Percentiles rank a stretch among this genome's conserved stretches.
Evolutionary conservation across 306 rosid species (phyloP).

Genomic region (Datisca glomerata): DNA sequence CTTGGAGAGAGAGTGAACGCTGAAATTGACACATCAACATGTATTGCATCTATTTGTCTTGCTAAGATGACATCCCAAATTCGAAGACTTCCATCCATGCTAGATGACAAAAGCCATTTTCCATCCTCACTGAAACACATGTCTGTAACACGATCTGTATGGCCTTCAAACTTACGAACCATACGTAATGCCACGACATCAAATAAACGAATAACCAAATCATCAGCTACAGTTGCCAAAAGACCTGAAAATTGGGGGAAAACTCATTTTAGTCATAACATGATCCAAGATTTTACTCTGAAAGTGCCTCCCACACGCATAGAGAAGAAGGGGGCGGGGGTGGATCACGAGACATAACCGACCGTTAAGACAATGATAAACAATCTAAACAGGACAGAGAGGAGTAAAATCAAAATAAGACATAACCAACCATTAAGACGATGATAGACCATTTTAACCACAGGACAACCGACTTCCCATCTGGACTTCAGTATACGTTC

Average conservation of each 20-base stretch:
- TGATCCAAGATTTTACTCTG: too few species aligned
- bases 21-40: slow-evolving; percentile 65
- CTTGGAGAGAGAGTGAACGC: slow-evolving; percentile 85
- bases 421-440: slow-evolving; percentile 61
- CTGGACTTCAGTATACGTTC: slow-evolving; percentile 45
- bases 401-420: neutral
- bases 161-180: slow-evolving; percentile 91
- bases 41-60: slow-evolving; percentile 75
- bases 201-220: slow-evolving; percentile 60
- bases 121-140: slow-evolving; percentile 97
- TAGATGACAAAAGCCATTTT: slow-evolving; percentile 86
- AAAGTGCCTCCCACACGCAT: too few species aligned
- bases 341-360: too few species aligned
- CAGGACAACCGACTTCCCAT: slow-evolving; percentile 65
- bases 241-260: slow-evolving; percentile 84
- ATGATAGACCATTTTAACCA: slow-evolving; percentile 68
- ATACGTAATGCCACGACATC: slow-evolving; percentile 72
- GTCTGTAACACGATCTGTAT: slow-evolving; percentile 83
- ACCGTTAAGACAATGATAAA: too few species aligned
- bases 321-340: too few species aligned
- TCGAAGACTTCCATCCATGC: slow-evolving; percentile 96
- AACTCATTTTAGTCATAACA: too few species aligned
- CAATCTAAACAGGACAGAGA: too few species aligned
- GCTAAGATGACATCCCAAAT: slow-evolving; percentile 90
- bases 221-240: slow-evolving; percentile 74